Evolutionary conservation across 2,329 filamentous ascomycete species (phyloP).

Genomic region (Exophiala mesophila): DNA sequence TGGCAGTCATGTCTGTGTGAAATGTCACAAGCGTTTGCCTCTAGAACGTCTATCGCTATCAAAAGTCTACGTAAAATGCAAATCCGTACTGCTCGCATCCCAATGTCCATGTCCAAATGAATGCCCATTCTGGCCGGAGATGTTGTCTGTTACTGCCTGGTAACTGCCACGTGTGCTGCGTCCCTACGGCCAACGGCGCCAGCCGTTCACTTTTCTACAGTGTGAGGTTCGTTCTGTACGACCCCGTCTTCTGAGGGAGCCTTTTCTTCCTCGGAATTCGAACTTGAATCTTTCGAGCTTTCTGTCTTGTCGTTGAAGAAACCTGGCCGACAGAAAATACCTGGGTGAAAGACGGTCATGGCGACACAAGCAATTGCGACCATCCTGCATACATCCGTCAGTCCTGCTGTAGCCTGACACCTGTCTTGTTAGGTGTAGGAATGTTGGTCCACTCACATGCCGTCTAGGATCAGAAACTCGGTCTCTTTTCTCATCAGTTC

Average conservation of each 20-base stretch:
- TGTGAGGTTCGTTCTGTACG: background rate
- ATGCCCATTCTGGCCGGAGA: too few species aligned
- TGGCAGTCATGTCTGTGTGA: too few species aligned
- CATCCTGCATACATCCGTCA: constrained; percentile 41
- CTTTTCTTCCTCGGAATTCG: background rate
- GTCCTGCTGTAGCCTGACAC: too few species aligned
- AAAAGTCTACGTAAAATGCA: too few species aligned
- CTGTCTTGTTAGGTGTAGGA: background rate
- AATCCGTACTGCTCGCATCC: too few species aligned
- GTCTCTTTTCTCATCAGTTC: constrained; percentile 43
- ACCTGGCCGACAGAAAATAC: constrained; percentile 37
- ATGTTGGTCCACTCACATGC: constrained; percentile 36
- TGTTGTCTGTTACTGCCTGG: too few species aligned
- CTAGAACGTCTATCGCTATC: too few species aligned
- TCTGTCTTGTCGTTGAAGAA: background rate
- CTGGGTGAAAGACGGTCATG: constrained; percentile 43
- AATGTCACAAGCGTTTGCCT: too few species aligned
- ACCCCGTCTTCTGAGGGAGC: background rate
- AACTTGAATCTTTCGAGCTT: background rate
- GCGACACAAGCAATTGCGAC: constrained; percentile 38
- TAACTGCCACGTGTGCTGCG: too few species aligned
- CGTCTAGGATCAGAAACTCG: constrained; percentile 46
- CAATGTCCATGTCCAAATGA: too few species aligned
- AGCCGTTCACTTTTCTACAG: background rate
- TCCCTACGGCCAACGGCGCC: too few species aligned